A percentile compares a stretch with the other conserved stretches of the same genome.
These are phyloP conservation scores for Trichomonas gallinae DNA, from an alignment of 208 protist species.

Conservation along the genomic window DNA sequence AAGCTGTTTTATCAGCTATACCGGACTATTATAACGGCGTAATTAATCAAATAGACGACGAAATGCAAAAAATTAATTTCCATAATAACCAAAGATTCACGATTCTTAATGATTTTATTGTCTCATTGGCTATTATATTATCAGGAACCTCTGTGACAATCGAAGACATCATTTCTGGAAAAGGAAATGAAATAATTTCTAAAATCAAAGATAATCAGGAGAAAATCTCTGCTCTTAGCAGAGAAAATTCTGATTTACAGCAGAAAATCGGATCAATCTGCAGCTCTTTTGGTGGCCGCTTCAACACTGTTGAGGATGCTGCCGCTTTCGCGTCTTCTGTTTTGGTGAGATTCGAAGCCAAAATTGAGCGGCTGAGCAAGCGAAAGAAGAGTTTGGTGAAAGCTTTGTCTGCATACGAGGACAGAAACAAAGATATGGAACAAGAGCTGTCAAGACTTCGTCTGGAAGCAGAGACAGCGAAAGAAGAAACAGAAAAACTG, in stretches of 20 bases:
- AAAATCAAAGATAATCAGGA: background rate
- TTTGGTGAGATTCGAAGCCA: background rate
- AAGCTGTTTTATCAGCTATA: background rate
- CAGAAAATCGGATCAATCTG: background rate
- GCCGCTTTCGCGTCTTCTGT: background rate
- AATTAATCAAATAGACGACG: background rate
- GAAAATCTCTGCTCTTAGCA: background rate
- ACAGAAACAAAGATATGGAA: background rate
- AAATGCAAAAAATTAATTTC: background rate
- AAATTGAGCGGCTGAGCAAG: background rate
- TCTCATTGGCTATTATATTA: background rate
- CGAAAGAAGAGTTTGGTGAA: background rate
- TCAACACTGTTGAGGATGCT: background rate
- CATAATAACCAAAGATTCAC: background rate
- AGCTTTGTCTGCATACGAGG: background rate
- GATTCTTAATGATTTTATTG: background rate
- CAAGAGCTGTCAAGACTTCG: background rate
- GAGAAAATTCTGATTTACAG: background rate
- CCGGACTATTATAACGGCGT: background rate
- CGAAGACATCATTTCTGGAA: background rate
- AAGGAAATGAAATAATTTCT: background rate
- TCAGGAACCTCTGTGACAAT: background rate
- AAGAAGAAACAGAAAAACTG: background rate
- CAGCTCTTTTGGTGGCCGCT: background rate
- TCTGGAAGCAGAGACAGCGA: background rate